Evolutionary conservation across 2,329 filamentous ascomycete species (phyloP), one percentile per base, ranked within the genome.

Genomic region (Monosporascus sp.): DNA sequence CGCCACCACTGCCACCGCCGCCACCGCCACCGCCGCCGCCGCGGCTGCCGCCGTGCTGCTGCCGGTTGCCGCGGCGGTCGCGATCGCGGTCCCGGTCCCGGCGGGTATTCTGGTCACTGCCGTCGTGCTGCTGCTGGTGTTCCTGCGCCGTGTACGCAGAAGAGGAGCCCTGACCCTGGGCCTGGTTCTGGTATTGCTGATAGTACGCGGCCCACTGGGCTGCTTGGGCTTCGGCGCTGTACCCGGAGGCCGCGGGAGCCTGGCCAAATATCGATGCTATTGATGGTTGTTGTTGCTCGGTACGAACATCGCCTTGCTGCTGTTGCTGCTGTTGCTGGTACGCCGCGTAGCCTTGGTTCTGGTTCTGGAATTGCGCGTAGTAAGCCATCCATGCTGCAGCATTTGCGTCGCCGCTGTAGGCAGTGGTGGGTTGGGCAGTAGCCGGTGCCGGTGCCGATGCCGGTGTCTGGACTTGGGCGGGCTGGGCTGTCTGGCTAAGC

Each of bases 1-100:
- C 72, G 58, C 72, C 76, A 54, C 73, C 75, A 52, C 70, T 67
- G 49, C 63, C 64, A 3, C 74, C 71, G 37, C 64, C 64, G 47
- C 58, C 60, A 7, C 60, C 61, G 31, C 64, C 64, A 3, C 74
- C 71, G 37, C 64, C 64, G 47, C 58, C 60, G 8, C 60, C 61
- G 31, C 64, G 67, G 2, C 74, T 74, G 53, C 20, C 52, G 22
- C n/a, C 52, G 14, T 59, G 63, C 52, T 53, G 63, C 38, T 57
- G 53, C 34, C 47, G 54, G 49, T 48, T 56, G 56, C 50, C 62
- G 65, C 22, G 59, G 59, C 51, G 57, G 59, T 50, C 63, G 55
- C 50, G 63, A 53, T 36, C 31, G 2, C 27, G 40, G 22, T 43
- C 40, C n/a, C 40, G 43, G 22, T 46, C 22, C 43, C 43, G 43